Conservation (phyloP, 345 rosid species). For the Anastatica hierochuntica region DNA sequence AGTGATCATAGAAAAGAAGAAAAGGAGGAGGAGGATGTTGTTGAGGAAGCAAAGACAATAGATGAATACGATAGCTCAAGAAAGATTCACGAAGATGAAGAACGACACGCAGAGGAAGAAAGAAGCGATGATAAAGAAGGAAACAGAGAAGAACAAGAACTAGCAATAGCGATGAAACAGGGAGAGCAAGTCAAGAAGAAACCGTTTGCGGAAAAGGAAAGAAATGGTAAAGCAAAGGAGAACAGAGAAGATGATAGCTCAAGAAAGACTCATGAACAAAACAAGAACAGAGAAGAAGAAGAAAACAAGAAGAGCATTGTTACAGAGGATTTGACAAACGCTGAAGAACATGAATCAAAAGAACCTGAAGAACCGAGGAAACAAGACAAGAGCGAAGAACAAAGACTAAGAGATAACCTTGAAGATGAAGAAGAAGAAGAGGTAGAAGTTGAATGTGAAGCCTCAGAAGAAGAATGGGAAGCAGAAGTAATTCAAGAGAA, state of each 20-base stretch:
- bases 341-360: background rate
- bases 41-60: background rate
- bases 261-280: background rate
- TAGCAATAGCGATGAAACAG: background rate
- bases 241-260: slow-evolving; percentile 1
- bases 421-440: slow-evolving; percentile 14
- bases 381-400: background rate
- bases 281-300: background rate
- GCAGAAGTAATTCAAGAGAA: slow-evolving; percentile 19
- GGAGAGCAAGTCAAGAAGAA: background rate
- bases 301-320: background rate
- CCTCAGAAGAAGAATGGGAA: slow-evolving; percentile 24
- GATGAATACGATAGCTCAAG: slow-evolving; percentile 3
- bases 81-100: background rate
- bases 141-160: slow-evolving; percentile 7
- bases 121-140: slow-evolving; percentile 1
- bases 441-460: slow-evolving; percentile 16
- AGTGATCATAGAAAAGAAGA: slow-evolving; percentile 1
- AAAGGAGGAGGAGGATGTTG: background rate
- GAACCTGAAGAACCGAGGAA: background rate
- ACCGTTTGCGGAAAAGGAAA: background rate
- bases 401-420: background rate
- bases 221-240: background rate
- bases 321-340: background rate
- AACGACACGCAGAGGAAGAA: background rate